These are phyloP conservation scores for Arthroderma uncinatum DNA, from an alignment of 2,329 filamentous ascomycete genomes.

Conservation along the genomic window DNA sequence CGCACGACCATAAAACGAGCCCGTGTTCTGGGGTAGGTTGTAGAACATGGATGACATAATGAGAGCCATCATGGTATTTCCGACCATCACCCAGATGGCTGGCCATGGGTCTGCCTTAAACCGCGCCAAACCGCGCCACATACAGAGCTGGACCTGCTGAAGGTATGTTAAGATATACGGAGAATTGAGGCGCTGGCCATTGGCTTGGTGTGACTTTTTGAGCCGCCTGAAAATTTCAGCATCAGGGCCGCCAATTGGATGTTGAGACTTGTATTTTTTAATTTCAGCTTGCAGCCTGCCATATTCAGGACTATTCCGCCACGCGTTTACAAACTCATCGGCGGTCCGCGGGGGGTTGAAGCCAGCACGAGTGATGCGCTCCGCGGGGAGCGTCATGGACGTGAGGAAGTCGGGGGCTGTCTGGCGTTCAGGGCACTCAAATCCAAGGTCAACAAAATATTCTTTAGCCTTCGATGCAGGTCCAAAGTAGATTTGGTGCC, in stretches of 20 bases:
- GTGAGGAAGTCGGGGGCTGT: constrained; percentile 69
- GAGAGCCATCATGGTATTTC: constrained; percentile 63
- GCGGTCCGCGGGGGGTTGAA: neutral
- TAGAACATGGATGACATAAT: constrained; percentile 74
- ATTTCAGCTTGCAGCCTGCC: constrained; percentile 34
- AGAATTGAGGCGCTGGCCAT: constrained; percentile 50
- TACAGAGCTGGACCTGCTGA: constrained; percentile 67
- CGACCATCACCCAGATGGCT: constrained; percentile 52
- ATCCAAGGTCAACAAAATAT: constrained; percentile 68
- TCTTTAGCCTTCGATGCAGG: constrained; percentile 50
- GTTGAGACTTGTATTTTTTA: constrained; percentile 32
- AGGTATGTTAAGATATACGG: constrained; percentile 69
- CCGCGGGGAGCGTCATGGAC: constrained; percentile 44
- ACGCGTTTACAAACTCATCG: neutral
- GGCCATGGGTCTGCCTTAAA: constrained; percentile 64
- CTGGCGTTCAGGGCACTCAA: constrained; percentile 58
- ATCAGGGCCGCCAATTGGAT: constrained; percentile 31
- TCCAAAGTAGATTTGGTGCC: constrained; percentile 63
- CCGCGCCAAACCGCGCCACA: constrained; percentile 68
- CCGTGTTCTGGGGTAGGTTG: constrained; percentile 54
- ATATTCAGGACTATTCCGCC: constrained; percentile 40
- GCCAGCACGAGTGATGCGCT: neutral
- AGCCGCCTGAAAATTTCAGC: constrained; percentile 20
- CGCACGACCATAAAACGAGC: constrained; percentile 68
- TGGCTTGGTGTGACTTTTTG: constrained; percentile 17